These are phyloP conservation scores for Cladosporium sp. DNA, from an alignment of 2,329 filamentous ascomycete species.

Conservation along the genomic window DNA sequence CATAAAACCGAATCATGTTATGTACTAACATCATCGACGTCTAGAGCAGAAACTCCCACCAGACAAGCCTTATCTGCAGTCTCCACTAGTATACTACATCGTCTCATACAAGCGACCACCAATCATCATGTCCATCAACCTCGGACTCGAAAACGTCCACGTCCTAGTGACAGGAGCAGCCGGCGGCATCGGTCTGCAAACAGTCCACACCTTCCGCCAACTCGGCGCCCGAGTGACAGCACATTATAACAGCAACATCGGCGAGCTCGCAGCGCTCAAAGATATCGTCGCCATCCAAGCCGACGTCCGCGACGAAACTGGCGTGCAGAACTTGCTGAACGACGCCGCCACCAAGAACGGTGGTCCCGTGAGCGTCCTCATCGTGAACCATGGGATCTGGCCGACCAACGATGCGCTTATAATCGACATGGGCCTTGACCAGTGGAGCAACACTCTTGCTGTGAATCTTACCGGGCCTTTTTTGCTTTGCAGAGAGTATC, in stretches of 20 bases:
- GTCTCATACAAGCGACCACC: background rate
- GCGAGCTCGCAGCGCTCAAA: slow-evolving; percentile 37
- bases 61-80: background rate
- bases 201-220: slow-evolving; percentile 33
- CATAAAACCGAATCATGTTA: background rate
- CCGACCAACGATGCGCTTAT: slow-evolving; percentile 30
- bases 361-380: slow-evolving; percentile 41
- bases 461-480: slow-evolving; percentile 37
- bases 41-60: background rate
- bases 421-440: slow-evolving; percentile 33
- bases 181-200: slow-evolving; percentile 35
- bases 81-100: background rate
- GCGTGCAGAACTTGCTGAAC: slow-evolving; percentile 35
- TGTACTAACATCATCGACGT: background rate
- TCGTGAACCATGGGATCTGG: slow-evolving; percentile 44
- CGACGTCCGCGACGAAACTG: slow-evolving; percentile 39
- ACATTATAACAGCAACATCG: slow-evolving; percentile 40
- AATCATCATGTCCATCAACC: slow-evolving; percentile 34
- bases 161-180: slow-evolving; percentile 41
- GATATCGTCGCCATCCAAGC: slow-evolving; percentile 32
- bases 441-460: slow-evolving; percentile 36
- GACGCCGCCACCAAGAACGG: slow-evolving; percentile 40
- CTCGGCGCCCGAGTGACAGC: slow-evolving; percentile 45
- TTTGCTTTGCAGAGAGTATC: slow-evolving; percentile 32
- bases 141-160: slow-evolving; percentile 36